These are phyloP conservation scores for Trichoderma koningii DNA, from an alignment of 2,329 filamentous ascomycete species.

Conservation along the genomic window DNA sequence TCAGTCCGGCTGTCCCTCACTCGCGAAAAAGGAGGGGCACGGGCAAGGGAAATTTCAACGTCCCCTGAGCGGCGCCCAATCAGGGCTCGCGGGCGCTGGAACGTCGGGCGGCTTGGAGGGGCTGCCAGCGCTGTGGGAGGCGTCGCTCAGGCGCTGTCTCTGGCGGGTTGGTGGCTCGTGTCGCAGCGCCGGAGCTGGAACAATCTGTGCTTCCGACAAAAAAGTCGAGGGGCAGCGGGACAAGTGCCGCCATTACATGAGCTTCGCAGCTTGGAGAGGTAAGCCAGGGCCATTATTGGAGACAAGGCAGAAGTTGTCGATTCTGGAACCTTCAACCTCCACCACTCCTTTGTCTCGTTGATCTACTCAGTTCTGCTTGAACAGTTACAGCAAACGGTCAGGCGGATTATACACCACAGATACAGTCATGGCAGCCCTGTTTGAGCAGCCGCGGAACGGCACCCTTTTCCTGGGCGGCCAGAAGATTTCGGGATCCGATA, in stretches of 20 bases:
- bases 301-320: constrained; percentile 28
- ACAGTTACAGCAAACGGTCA: constrained; percentile 18
- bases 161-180: background rate
- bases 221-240: constrained; percentile 36
- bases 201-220: constrained; percentile 36
- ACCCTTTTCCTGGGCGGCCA: constrained; percentile 95
- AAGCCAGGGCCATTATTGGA: constrained; percentile 19
- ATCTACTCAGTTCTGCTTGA: background rate
- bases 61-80: constrained; percentile 29
- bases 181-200: constrained; percentile 33
- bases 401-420: constrained; percentile 30
- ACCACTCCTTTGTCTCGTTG: constrained; percentile 5
- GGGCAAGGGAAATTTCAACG: constrained; percentile 29
- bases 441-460: constrained; percentile 92
- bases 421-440: constrained; percentile 82
- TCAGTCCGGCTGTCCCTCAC: constrained; percentile 18
- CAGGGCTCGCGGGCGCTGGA: constrained; percentile 24
- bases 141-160: background rate
- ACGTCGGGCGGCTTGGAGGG: constrained; percentile 5
- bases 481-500: constrained; percentile 96
- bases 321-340: constrained; percentile 18
- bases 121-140: constrained; percentile 12
- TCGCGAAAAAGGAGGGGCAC: constrained; percentile 29
- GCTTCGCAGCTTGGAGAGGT: constrained; percentile 28
- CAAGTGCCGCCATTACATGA: constrained; percentile 28